phyloP scores from a whole-genome alignment of 2,329 filamentous ascomycete genomes.

The Hypoxylon sp. region DNA sequence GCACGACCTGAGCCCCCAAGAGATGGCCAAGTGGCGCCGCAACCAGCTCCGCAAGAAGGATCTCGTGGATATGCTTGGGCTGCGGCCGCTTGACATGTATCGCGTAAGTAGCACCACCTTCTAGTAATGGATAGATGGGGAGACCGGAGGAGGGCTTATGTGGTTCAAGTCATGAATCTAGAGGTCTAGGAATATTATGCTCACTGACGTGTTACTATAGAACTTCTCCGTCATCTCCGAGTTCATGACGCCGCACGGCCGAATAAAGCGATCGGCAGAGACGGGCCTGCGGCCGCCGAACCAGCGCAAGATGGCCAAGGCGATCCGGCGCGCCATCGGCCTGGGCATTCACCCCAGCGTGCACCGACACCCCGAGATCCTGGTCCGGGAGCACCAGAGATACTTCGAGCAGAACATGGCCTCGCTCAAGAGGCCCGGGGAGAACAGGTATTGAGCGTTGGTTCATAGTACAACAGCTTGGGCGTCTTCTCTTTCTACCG shows the following conservation, averaged over 20 bases:
- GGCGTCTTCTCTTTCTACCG: slow-evolving; percentile 31
- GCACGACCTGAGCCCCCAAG: slow-evolving; percentile 82
- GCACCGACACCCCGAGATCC: slow-evolving; percentile 87
- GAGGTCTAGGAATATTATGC: neutral
- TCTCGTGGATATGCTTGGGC: slow-evolving; percentile 82
- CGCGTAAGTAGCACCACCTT: slow-evolving; percentile 71
- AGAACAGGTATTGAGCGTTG: neutral
- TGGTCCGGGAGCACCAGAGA: slow-evolving; percentile 60
- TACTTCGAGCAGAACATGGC: slow-evolving; percentile 42
- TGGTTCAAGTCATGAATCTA: neutral
- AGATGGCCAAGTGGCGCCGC: slow-evolving; percentile 86
- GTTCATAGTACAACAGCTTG: slow-evolving; percentile 47
- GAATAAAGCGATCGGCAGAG: slow-evolving; percentile 81
- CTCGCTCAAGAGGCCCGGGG: slow-evolving; percentile 33
- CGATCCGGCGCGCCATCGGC: slow-evolving; percentile 88
- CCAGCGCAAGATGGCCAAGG: slow-evolving; percentile 93
- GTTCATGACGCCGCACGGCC: slow-evolving; percentile 86
- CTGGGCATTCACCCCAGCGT: slow-evolving; percentile 93
- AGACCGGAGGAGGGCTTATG: neutral
- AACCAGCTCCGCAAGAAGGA: slow-evolving; percentile 71
- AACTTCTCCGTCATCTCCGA: slow-evolving; percentile 95
- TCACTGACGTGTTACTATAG: slow-evolving; percentile 60
- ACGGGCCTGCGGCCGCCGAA: slow-evolving; percentile 90
- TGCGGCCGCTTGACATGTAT: slow-evolving; percentile 88
- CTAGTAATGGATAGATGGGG: neutral